phyloP scores from a whole-genome alignment of 2,329 filamentous ascomycete genomes.

The Trichophyton mentagrophytes region DNA sequence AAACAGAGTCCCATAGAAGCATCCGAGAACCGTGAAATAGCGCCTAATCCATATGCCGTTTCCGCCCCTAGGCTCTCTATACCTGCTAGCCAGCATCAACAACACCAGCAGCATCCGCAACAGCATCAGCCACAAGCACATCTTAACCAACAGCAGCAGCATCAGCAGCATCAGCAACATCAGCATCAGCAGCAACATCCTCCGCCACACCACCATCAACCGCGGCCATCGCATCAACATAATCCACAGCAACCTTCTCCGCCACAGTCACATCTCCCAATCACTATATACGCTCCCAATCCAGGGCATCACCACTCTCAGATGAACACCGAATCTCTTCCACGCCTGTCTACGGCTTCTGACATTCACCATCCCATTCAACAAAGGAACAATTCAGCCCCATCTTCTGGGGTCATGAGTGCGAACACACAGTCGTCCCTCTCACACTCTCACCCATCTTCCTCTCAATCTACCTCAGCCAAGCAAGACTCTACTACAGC shows the following conservation, averaged over 20 bases:
- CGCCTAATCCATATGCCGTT: slow-evolving; percentile 4
- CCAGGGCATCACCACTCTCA: neutral
- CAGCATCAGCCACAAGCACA: too few species aligned
- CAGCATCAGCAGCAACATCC: slow-evolving; percentile 9
- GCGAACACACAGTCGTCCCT: slow-evolving; percentile 13
- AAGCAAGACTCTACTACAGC: slow-evolving; percentile 18
- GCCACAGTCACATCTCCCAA: slow-evolving; percentile 18
- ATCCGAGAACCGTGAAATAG: neutral
- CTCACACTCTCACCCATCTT: slow-evolving; percentile 18
- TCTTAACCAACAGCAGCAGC: slow-evolving; percentile 17
- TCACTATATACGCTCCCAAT: slow-evolving; percentile 14
- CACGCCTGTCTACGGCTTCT: slow-evolving; percentile 15
- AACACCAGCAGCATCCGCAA: too few species aligned
- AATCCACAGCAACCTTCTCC: slow-evolving; percentile 6
- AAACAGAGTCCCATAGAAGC: neutral
- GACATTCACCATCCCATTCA: slow-evolving; percentile 13
- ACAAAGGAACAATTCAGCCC: slow-evolving; percentile 13
- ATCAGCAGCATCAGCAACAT: slow-evolving; percentile 13
- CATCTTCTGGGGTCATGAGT: slow-evolving; percentile 13
- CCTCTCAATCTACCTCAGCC: slow-evolving; percentile 1
- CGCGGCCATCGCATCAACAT: slow-evolving; percentile 8
- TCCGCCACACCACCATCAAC: slow-evolving; percentile 9
- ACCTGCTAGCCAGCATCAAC: slow-evolving; percentile 11
- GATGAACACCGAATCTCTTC: slow-evolving; percentile 23
- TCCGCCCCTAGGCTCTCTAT: neutral